Evolutionary conservation across 768 basidiomycete genomes (phyloP).

Genomic region (Asterophora parasitica): DNA sequence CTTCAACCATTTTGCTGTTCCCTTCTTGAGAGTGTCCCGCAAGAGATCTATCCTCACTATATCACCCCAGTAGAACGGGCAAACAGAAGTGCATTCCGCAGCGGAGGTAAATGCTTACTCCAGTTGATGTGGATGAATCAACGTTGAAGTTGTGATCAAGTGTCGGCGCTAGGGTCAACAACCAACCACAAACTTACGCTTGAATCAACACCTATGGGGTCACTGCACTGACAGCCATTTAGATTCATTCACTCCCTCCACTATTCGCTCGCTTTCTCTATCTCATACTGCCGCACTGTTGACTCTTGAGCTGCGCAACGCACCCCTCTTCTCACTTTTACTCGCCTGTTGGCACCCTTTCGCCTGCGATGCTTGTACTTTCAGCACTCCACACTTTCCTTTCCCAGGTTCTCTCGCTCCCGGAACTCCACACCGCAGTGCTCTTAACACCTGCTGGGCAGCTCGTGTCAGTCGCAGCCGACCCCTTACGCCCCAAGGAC

Average conservation of each 20-base stretch:
- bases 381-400: slow-evolving; percentile 63
- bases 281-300: not conserved
- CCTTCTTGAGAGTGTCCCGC: not conserved
- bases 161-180: too few species aligned
- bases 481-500: slow-evolving; percentile 59
- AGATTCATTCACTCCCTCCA: too few species aligned
- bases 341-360: not conserved
- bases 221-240: too few species aligned
- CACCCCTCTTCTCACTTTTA: too few species aligned
- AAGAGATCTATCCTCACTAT: not conserved
- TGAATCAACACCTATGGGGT: too few species aligned
- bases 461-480: slow-evolving; percentile 60
- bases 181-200: too few species aligned
- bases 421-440: slow-evolving; percentile 63
- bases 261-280: not conserved
- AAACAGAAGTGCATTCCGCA: slow-evolving; percentile 3
- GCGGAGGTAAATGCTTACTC: not conserved
- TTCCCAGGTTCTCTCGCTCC: slow-evolving; percentile 54
- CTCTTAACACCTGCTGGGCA: slow-evolving; percentile 73
- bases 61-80: not conserved
- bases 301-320: too few species aligned
- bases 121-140: too few species aligned
- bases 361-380: slow-evolving; percentile 57
- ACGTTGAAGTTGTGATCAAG: too few species aligned
- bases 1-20: slow-evolving; percentile 10